These are phyloP conservation scores for Ulota crispa DNA, from an alignment of 225 moss, liverwort and hornwort species.

Conservation along the genomic window DNA sequence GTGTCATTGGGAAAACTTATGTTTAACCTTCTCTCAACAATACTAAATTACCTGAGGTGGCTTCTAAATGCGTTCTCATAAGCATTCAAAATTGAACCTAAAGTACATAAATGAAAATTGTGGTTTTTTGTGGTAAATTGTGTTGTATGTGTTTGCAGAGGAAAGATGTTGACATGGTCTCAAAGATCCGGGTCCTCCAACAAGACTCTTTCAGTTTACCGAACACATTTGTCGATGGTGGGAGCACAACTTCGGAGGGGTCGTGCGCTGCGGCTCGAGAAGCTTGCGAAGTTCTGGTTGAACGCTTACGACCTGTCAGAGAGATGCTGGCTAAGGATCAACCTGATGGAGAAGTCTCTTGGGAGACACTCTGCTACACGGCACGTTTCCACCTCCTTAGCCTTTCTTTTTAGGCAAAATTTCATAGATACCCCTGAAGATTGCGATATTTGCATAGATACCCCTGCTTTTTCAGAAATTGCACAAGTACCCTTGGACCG, in stretches of 20 bases:
- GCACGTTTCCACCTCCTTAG: constrained; percentile 4
- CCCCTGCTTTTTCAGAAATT: too few relatives aligned
- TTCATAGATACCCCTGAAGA: too few relatives aligned
- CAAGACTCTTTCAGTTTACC: constrained; percentile 61
- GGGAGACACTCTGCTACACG: constrained; percentile 33
- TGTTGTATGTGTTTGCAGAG: constrained; percentile 14
- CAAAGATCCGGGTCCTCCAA: constrained; percentile 69
- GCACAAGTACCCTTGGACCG: too few relatives aligned
- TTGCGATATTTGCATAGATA: too few relatives aligned
- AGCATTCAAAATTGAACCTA: too few relatives aligned
- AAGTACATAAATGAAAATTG: too few relatives aligned
- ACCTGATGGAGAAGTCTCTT: constrained; percentile 30
- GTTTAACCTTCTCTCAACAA: too few relatives aligned
- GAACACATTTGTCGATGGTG: constrained; percentile 41
- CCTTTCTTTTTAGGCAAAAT: not conserved
- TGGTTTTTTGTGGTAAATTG: not conserved
- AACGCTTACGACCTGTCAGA: constrained; percentile 51
- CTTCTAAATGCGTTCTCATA: too few relatives aligned
- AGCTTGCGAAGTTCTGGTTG: constrained; percentile 61
- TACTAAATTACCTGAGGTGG: too few relatives aligned
- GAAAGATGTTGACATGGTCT: constrained; percentile 39
- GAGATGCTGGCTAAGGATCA: constrained; percentile 29
- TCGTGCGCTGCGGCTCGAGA: constrained; percentile 49
- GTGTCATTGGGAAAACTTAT: too few relatives aligned
- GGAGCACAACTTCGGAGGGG: constrained; percentile 68